phyloP scores from a whole-genome alignment of 108 stramenopile genomes.

The Cyclotella sp. region DNA sequence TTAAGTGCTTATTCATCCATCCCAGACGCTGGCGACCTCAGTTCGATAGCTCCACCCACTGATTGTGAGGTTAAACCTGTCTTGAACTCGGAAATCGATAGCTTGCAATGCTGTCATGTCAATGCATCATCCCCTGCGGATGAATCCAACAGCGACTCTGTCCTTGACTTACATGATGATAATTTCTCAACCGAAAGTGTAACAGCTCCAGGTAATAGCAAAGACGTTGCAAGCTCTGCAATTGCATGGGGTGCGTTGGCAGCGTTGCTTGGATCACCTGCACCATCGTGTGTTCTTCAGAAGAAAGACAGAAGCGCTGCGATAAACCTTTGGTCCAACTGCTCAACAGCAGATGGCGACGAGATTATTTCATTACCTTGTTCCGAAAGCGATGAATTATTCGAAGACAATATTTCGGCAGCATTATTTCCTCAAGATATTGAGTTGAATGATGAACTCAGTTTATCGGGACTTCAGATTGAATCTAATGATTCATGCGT shows the following conservation, averaged over 20 bases:
- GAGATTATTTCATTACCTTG: neutral
- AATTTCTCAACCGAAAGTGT: neutral
- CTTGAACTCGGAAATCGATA: no score
- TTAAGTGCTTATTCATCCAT: neutral
- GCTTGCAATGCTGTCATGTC: no score
- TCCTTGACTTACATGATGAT: neutral
- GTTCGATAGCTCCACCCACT: neutral
- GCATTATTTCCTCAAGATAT: neutral
- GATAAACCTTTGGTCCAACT: neutral
- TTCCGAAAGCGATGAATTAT: neutral
- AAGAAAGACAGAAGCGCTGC: neutral
- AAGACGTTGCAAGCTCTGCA: constrained; percentile 4
- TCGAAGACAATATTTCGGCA: no score
- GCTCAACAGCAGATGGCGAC: neutral
- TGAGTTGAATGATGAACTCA: neutral
- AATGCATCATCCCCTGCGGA: neutral
- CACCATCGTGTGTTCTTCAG: constrained; percentile 8
- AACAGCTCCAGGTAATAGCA: neutral
- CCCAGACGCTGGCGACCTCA: neutral
- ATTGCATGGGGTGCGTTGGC: constrained; percentile 10
- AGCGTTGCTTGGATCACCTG: constrained; percentile 1
- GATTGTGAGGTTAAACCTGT: no score
- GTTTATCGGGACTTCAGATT: neutral
- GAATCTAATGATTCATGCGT: neutral
- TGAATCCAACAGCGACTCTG: neutral